A percentile compares a stretch with the other conserved stretches of the same genome.
phyloP scores from a whole-genome alignment of 305 asterid species.

The Ilex paraguariensis region DNA sequence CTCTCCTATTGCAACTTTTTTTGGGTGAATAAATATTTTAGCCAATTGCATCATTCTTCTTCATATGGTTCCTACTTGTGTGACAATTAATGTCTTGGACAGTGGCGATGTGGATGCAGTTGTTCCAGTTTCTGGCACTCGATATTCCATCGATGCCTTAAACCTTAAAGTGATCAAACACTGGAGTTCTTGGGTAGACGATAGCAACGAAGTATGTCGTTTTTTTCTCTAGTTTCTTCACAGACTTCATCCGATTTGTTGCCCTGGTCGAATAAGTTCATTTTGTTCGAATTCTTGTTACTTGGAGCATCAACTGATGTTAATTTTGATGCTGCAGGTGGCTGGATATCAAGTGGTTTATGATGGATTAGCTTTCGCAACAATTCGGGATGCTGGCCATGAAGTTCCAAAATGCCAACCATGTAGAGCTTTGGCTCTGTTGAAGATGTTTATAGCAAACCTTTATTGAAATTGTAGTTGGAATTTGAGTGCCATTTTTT shows the following conservation, averaged over 20 bases:
- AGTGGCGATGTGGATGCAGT: constrained; percentile 40
- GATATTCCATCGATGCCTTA: constrained; percentile 32
- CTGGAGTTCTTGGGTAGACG: constrained; percentile 38
- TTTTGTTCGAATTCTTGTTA: not conserved
- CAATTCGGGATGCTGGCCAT: constrained; percentile 38
- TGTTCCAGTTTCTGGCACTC: constrained; percentile 35
- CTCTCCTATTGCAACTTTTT: too few species aligned
- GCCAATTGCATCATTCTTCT: too few species aligned
- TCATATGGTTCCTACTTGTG: too few species aligned
- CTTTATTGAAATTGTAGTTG: too few species aligned
- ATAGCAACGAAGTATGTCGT: constrained; percentile 11
- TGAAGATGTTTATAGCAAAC: constrained; percentile 16
- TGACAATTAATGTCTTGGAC: constrained; percentile 4
- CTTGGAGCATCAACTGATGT: too few species aligned
- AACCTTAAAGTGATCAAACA: constrained; percentile 28
- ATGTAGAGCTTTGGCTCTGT: constrained; percentile 26
- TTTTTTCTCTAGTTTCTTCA: too few species aligned
- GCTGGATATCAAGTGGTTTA: constrained; percentile 33
- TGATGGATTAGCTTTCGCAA: constrained; percentile 31
- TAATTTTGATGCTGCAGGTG: constrained; percentile 14
- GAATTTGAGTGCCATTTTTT: too few species aligned
- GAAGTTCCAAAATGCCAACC: constrained; percentile 39
- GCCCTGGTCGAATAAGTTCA: too few species aligned
- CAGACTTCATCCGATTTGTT: too few species aligned
- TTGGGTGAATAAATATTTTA: too few species aligned